phyloP scores from a whole-genome alignment of 139 green algal genomes.

The Pycnococcus provasolii region DNA sequence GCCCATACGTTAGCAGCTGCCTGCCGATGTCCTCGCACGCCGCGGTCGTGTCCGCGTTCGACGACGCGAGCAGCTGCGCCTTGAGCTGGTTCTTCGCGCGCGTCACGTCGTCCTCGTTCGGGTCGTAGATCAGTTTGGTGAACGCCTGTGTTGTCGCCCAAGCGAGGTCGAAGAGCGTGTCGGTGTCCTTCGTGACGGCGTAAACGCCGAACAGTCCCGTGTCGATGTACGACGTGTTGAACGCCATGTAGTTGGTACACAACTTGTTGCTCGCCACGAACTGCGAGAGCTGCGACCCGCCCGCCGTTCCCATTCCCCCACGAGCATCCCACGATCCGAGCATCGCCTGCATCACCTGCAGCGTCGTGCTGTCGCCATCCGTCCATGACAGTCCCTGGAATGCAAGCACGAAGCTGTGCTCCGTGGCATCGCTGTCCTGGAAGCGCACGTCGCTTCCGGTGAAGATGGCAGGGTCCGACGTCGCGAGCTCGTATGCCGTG shows the following conservation, averaged over 20 bases:
- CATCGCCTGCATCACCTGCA: constrained; percentile 95
- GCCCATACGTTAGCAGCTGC: constrained; percentile 86
- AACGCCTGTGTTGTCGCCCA: constrained; percentile 55
- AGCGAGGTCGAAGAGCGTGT: constrained; percentile 33
- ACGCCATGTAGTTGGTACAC: constrained; percentile 79
- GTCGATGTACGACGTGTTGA: constrained; percentile 95
- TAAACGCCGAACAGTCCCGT: constrained; percentile 90
- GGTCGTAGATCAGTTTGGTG: constrained; percentile 75
- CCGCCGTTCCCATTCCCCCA: constrained; percentile 11
- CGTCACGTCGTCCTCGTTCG: constrained; percentile 62
- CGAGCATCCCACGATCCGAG: constrained; percentile 43
- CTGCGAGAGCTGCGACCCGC: constrained; percentile 61
- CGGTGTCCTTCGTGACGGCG: constrained; percentile 5
- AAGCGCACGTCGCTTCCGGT: constrained; percentile 84
- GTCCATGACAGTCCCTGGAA: constrained; percentile 87
- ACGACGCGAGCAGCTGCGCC: constrained; percentile 47
- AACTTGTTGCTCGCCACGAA: constrained; percentile 70
- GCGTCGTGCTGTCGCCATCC: constrained; percentile 85
- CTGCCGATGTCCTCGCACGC: constrained; percentile 89
- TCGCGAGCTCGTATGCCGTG: constrained; percentile 38
- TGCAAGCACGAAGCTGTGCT: constrained; percentile 71
- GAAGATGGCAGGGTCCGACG: constrained; percentile 73
- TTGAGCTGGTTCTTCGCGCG: constrained; percentile 94
- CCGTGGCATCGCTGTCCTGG: constrained; percentile 71
- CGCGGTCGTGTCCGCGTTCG: constrained; percentile 45